Evolutionary conservation across 805 yeast genomes (phyloP), one percentile per base, ranked within the genome.

Genomic region (Myxozyma vanderwaltii): DNA sequence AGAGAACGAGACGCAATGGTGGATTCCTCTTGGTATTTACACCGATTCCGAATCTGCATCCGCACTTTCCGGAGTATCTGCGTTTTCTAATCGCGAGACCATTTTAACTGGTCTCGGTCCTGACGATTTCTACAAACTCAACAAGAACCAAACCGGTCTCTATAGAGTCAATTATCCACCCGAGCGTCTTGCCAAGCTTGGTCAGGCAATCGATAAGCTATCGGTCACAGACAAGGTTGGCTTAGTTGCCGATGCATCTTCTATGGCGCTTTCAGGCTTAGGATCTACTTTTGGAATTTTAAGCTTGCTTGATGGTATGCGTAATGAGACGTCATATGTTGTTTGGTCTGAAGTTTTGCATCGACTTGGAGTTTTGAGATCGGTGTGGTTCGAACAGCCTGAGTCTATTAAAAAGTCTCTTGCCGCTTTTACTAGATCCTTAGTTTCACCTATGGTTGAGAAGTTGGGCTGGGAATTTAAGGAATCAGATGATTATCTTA

Each of bases 201-300:
- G 89, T 55, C 27, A 21, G 29, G 63, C 58, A 12, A 58, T 45
- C 7, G 80, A 79, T 41, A 77, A 78, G 10, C 79, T 88, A 67
- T 79, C 89, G 10, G 86, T 85, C 53, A 88, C 86, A 71, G 95
- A 88, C 73, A 83, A 89, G 73, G 83, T 86, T 56, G 92, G 91
- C 44, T 79, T 86, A 66, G 86, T 88, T 49, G 87, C 91, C n/a
- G 95, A 88, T 74, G 88, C 88, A 19, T 83, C 81, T 53, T 81
- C 89, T 7, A 78, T 87, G 65, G 83, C 92, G 4, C 75, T 84
- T 27, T 84, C 92, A 19, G 94, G 94, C 31, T 80, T 81, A 67
- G 82, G 86, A 56, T 76, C 85, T 26, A 82, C 91, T 35, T 76
- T 82, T 3, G 83, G 79, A 67, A 79, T 86, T 69, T 80, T 86